phyloP scores from a whole-genome alignment of 306 rosid genomes.

The Biancaea sappan region DNA sequence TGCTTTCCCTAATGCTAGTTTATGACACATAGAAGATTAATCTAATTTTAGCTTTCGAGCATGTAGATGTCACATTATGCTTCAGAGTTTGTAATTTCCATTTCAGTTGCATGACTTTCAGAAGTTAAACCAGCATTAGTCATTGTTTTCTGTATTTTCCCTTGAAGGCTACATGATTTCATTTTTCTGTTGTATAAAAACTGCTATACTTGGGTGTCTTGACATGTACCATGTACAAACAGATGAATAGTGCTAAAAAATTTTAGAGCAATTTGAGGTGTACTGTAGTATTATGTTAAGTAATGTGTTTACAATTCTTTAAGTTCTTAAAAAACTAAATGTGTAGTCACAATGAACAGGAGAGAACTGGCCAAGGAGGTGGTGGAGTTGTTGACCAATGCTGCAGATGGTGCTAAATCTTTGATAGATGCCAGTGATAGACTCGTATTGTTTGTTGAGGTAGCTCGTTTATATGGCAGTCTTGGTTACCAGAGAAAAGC shows the following conservation, averaged over 20 bases:
- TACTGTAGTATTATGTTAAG: conserved; percentile 5
- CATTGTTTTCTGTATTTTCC: conserved; percentile 7
- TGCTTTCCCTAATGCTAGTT: conserved; percentile 29
- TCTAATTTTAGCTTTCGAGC: conserved; percentile 20
- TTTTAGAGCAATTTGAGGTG: conserved; percentile 13
- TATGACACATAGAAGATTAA: conserved; percentile 1
- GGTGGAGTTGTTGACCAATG: conserved; percentile 82
- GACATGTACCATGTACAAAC: not conserved
- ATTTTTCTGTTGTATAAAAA: conserved; percentile 15
- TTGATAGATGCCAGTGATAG: conserved; percentile 95
- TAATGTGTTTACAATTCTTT: conserved; percentile 16
- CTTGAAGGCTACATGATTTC: not conserved
- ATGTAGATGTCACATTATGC: conserved; percentile 8
- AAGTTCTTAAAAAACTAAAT: conserved; percentile 2
- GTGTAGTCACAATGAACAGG: conserved; percentile 52
- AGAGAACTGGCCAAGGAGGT: conserved; percentile 94
- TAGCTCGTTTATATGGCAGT: conserved; percentile 94
- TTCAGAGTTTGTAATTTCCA: conserved; percentile 1
- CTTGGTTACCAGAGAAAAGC: conserved; percentile 97
- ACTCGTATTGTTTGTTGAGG: conserved; percentile 80
- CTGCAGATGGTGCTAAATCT: conserved; percentile 97
- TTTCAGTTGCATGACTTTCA: conserved; percentile 13
- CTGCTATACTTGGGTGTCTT: conserved; percentile 17
- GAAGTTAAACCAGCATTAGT: conserved; percentile 28
- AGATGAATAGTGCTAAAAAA: not conserved